A percentile compares a stretch with the other conserved stretches of the same genome.
Evolutionary conservation across 257 asterid species (phyloP).

Genomic region (Lavandula angustifolia): DNA sequence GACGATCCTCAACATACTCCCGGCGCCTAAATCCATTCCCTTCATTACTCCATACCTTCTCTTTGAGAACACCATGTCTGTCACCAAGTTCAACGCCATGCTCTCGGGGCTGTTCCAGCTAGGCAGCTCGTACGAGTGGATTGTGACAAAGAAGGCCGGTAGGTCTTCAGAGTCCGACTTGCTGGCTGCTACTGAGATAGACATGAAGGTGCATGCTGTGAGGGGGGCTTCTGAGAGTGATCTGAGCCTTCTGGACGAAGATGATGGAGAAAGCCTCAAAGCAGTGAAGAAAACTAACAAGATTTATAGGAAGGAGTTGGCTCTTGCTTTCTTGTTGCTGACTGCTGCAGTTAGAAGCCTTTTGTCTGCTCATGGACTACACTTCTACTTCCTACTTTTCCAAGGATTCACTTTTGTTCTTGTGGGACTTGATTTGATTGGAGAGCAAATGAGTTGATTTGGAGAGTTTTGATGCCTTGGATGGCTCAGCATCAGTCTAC

Average conservation of each 20-base stretch:
- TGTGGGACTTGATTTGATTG: conserved; percentile 70
- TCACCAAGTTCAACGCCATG: conserved; percentile 77
- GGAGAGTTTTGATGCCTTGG: not conserved
- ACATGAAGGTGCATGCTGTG: conserved; percentile 34
- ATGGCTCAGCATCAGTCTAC: not conserved
- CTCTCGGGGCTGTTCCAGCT: conserved; percentile 63
- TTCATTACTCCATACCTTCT: conserved; percentile 72
- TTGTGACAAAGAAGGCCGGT: conserved; percentile 68
- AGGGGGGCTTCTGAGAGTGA: conserved; percentile 48
- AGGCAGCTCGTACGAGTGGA: conserved; percentile 75
- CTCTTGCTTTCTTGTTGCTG: conserved; percentile 62
- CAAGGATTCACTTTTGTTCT: conserved; percentile 72
- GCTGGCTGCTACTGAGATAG: conserved; percentile 46
- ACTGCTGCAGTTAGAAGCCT: conserved; percentile 71
- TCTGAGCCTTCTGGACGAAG: conserved; percentile 40
- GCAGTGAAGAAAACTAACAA: conserved; percentile 54
- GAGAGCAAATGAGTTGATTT: conserved; percentile 56
- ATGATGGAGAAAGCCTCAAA: conserved; percentile 30
- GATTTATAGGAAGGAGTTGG: conserved; percentile 69
- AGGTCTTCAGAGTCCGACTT: conserved; percentile 61
- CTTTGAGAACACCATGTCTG: conserved; percentile 72
- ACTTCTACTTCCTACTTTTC: conserved; percentile 74
- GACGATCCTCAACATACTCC: conserved; percentile 62
- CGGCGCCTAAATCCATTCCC: conserved; percentile 62
- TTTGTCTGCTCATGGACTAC: conserved; percentile 73